Evolutionary conservation across 192 early-diverging fungal genomes (phyloP).

Genomic region (Ramicandelaber brevisporus): DNA sequence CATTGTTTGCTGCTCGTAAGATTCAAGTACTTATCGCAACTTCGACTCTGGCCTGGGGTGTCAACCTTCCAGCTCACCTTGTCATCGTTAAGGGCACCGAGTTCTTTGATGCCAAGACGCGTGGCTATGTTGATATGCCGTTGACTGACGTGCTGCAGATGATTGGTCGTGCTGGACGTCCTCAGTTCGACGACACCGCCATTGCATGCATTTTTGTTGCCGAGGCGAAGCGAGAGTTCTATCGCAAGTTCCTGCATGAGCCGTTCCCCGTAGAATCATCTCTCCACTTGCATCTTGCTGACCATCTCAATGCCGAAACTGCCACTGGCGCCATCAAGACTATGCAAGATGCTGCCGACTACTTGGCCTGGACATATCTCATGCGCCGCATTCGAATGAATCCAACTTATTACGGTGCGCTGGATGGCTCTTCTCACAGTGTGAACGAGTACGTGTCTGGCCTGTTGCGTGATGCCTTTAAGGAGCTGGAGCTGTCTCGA

Average conservation of each 20-base stretch:
- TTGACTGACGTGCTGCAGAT: conserved; percentile 97
- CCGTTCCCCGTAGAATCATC: conserved; percentile 79
- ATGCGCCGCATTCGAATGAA: conserved; percentile 79
- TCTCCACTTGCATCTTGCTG: conserved; percentile 42
- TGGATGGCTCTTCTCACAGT: conserved; percentile 35
- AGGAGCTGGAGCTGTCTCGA: conserved; percentile 32
- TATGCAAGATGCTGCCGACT: conserved; percentile 87
- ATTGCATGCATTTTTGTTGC: conserved; percentile 84
- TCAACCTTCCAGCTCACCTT: conserved; percentile 90
- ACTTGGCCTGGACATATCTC: conserved; percentile 90
- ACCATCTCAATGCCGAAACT: conserved; percentile 92
- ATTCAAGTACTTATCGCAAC: conserved; percentile 95
- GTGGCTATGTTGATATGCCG: conserved; percentile 85
- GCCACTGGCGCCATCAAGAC: conserved; percentile 58
- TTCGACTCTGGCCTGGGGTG: conserved; percentile 90
- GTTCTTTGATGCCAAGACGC: conserved; percentile 73
- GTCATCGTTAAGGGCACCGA: conserved; percentile 97
- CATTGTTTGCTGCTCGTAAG: conserved; percentile 80
- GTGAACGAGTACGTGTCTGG: conserved; percentile 53
- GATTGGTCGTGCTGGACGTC: conserved; percentile 93
- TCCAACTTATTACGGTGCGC: conserved; percentile 83
- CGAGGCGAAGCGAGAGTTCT: conserved; percentile 94
- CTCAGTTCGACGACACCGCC: conserved; percentile 85
- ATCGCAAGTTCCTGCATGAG: conserved; percentile 91
- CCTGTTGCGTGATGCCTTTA: conserved; percentile 45